Base-by-base conservation (phyloP, 2,329 filamentous ascomycete species). In the Phialophora tarda region DNA sequence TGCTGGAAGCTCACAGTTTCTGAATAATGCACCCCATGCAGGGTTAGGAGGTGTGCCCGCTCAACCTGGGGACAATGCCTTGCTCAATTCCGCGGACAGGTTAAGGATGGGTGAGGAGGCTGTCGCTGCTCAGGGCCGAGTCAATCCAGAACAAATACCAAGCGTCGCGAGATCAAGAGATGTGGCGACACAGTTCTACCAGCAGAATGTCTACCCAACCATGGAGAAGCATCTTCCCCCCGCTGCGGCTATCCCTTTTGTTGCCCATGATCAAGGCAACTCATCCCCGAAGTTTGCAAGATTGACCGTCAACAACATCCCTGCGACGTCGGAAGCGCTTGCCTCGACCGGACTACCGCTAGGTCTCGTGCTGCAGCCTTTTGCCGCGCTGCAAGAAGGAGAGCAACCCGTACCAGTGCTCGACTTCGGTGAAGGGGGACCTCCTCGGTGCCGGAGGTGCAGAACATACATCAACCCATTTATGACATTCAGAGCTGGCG, bases 391-490 rank as follows among this genome's bases (percentile, higher is more conserved):
- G 50, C 91, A 96, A 75, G 84, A 91, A 26, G 94, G 95, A 60
- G 95, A 99, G 79, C 84, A 90, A 57, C 87, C 92, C 1, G 89
- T 99, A 62, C 95, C 95, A 0, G 90, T 99, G 4, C 84, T 99
- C 26, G 95, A 99, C 79, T 99, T 98, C 83, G 95, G 95, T 57
- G 93, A 97, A 50, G 81, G 82, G 47, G 95, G 95, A 0, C 95
- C 95, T 48, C 95, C 95, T 24, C 87, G 95, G 77, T 99, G 95
- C 79, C 88, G 92, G 74, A 86, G 95, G 80, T 99, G 95, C 82
- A 87, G 95, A 76, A 91, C 94, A 14, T 99, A 99, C 80, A 96
- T 99, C 81, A 99, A 99, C 76, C 95, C 95, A 1, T 99, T 99
- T 77, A 98, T 99, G 95, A 91, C 93, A 76, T 99, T 99, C 84